Percentiles rank a stretch among this genome's conserved stretches.
phyloP scores from a whole-genome alignment of 257 asterid genomes.

The Solanum ahanhuiri region DNA sequence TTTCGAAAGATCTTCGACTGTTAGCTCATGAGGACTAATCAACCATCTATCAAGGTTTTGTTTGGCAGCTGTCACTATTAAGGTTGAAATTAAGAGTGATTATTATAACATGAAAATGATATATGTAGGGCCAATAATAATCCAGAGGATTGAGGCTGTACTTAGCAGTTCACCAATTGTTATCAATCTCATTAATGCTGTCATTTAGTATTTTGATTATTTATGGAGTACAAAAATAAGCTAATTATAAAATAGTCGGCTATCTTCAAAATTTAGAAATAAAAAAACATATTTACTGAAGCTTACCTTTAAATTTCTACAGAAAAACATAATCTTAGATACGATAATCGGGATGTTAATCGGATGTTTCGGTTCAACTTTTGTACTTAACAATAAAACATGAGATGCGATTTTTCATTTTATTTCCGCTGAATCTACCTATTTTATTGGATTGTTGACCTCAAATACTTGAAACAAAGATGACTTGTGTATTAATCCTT shows the following conservation, averaged over 20 bases:
- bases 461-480: background rate
- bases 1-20: background rate
- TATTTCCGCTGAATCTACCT: accelerated
- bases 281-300: background rate
- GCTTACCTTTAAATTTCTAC: background rate
- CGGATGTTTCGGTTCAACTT: background rate
- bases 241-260: background rate
- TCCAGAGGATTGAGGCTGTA: background rate
- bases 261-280: background rate
- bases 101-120: background rate
- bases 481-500: background rate
- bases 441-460: background rate
- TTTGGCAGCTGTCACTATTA: background rate
- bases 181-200: background rate
- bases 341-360: background rate
- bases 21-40: background rate
- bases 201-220: background rate
- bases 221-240: background rate
- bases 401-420: background rate
- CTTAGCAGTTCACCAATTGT: background rate
- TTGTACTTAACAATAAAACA: background rate
- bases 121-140: background rate
- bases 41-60: background rate
- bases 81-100: background rate
- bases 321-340: background rate